Percentiles rank a stretch among this genome's conserved stretches.
These are phyloP conservation scores for Xylaria sp. DNA, from an alignment of 2,329 filamentous ascomycete species.

Conservation along the genomic window DNA sequence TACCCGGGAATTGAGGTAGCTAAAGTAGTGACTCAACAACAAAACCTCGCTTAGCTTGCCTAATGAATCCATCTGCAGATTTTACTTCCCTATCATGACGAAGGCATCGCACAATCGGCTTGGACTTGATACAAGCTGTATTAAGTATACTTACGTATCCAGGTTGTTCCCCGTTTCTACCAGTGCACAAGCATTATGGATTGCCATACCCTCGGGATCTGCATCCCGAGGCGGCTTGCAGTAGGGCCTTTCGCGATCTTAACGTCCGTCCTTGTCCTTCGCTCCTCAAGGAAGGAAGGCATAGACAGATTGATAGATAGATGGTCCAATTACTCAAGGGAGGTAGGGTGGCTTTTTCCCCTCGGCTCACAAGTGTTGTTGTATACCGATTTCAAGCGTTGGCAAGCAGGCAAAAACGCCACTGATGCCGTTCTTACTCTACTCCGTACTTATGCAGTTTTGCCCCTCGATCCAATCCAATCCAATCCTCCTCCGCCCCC, in stretches of 20 bases:
- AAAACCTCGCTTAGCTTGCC: constrained; percentile 26
- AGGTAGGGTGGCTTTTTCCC: background rate
- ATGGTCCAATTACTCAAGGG: background rate
- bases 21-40: constrained; percentile 18
- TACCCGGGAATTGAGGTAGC: background rate
- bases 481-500: background rate
- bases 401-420: constrained; percentile 13
- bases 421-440: background rate
- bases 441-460: background rate
- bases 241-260: background rate
- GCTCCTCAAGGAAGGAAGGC: background rate
- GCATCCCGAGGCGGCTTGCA: constrained; percentile 4
- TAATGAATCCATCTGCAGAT: constrained; percentile 20
- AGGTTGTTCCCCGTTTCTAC: background rate
- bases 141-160: background rate
- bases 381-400: constrained; percentile 1
- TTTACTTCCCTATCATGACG: constrained; percentile 12
- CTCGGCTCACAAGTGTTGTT: constrained; percentile 12
- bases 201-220: constrained; percentile 6
- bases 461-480: background rate
- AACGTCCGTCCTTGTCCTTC: background rate
- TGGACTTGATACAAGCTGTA: background rate
- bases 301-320: no score
- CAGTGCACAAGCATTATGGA: background rate
- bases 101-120: constrained; percentile 19